Percentiles rank a stretch among this genome's conserved stretches.
Evolutionary conservation across 805 yeast species (phyloP).

Genomic region (Cyberlindnera sargentensis): DNA sequence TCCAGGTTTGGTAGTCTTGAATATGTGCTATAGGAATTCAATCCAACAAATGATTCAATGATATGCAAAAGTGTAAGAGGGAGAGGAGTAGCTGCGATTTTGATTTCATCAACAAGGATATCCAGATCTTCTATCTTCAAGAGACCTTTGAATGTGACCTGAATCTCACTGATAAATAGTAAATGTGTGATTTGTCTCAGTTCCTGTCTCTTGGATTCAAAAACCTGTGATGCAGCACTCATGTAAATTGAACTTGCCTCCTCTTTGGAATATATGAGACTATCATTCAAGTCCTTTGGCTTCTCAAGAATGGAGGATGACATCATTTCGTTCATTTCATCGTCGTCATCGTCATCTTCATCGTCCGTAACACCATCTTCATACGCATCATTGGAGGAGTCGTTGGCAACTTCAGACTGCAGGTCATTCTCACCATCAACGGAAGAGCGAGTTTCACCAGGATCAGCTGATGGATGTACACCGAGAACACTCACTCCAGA

Average conservation of each 20-base stretch:
- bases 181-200: conserved; percentile 12
- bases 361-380: conserved; percentile 19
- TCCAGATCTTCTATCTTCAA: conserved; percentile 26
- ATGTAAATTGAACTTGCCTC: conserved; percentile 69
- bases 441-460: conserved; percentile 12
- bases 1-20: conserved; percentile 8
- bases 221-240: conserved; percentile 66
- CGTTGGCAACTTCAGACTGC: not conserved
- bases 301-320: conserved; percentile 21
- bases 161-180: conserved; percentile 27
- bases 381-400: conserved; percentile 3
- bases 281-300: conserved; percentile 34
- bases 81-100: conserved; percentile 34
- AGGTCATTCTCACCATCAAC: not conserved
- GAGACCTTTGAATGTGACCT: conserved; percentile 42
- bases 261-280: conserved; percentile 59
- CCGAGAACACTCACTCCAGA: conserved; percentile 34
- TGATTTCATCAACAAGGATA: conserved; percentile 31
- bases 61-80: conserved; percentile 20
- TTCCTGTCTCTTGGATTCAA: conserved; percentile 19
- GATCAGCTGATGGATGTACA: conserved; percentile 32
- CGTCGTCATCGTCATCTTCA: conserved; percentile 19
- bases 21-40: conserved; percentile 6
- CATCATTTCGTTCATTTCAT: conserved; percentile 26
- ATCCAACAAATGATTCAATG: conserved; percentile 19